These are phyloP conservation scores for Quercus robur DNA, from an alignment of 306 rosid genomes.

Conservation along the genomic window DNA sequence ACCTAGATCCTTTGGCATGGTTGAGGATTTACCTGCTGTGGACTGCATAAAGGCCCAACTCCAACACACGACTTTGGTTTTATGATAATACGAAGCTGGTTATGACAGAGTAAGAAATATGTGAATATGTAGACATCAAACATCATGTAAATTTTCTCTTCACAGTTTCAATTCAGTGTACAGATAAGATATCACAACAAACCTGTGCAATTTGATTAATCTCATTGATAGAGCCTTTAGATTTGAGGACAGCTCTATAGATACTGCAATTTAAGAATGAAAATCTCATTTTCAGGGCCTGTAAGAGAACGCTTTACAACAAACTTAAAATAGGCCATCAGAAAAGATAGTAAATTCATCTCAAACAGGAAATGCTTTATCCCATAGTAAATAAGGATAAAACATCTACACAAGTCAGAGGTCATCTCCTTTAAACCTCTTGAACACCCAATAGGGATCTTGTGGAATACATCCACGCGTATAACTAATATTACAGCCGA, in stretches of 20 bases:
- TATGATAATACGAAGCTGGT: slow-evolving; percentile 86
- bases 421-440: background rate
- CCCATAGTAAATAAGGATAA: background rate
- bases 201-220: slow-evolving; percentile 97
- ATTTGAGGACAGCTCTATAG: slow-evolving; percentile 77
- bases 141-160: slow-evolving; percentile 17
- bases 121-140: slow-evolving; percentile 31
- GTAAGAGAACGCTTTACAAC: background rate
- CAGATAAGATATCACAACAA: slow-evolving; percentile 29
- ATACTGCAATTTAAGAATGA: slow-evolving; percentile 54
- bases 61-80: slow-evolving; percentile 82
- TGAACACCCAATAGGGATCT: background rate
- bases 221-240: slow-evolving; percentile 76
- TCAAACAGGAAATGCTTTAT: slow-evolving; percentile 4
- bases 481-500: background rate
- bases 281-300: slow-evolving; percentile 17
- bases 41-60: slow-evolving; percentile 81
- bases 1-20: slow-evolving; percentile 8
- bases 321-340: slow-evolving; percentile 14
- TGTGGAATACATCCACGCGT: background rate
- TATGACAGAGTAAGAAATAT: slow-evolving; percentile 22
- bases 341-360: slow-evolving; percentile 4
- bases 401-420: background rate
- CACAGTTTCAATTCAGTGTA: slow-evolving; percentile 19
- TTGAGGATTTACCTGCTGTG: slow-evolving; percentile 68